Percentiles rank a stretch among this genome's conserved stretches.
Conservation (phyloP, 2,329 filamentous ascomycete genomes). For the Reticulascus tulasneorum region DNA sequence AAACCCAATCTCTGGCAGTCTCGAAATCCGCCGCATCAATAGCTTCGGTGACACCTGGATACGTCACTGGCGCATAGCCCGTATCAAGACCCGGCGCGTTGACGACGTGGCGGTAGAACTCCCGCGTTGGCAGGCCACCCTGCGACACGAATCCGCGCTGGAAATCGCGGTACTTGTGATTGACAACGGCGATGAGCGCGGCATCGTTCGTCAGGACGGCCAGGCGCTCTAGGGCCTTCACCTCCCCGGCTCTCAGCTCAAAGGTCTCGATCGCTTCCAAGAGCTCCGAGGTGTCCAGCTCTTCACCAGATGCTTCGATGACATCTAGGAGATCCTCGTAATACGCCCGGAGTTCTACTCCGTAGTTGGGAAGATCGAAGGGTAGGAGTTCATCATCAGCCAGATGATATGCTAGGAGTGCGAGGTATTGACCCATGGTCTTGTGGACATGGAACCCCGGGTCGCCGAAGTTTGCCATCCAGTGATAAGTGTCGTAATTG, state of each 20-base stretch:
- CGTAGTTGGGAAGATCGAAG: conserved; percentile 37
- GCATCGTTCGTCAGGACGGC: conserved; percentile 24
- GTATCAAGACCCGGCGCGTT: conserved; percentile 45
- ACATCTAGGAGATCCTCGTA: conserved; percentile 31
- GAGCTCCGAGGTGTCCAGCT: conserved; percentile 33
- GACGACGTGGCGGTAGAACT: conserved; percentile 43
- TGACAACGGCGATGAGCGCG: conserved; percentile 31
- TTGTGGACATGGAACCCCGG: conserved; percentile 57
- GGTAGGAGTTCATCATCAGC: conserved; percentile 33
- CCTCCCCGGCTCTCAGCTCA: conserved; percentile 23
- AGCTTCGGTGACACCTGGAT: conserved; percentile 63
- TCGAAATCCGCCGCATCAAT: conserved; percentile 48
- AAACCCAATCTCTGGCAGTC: conserved; percentile 29
- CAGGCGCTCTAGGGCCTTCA: conserved; percentile 26
- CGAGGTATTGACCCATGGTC: conserved; percentile 46
- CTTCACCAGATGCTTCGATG: conserved; percentile 24
- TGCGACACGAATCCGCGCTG: conserved; percentile 45
- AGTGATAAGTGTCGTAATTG: conserved; percentile 80
- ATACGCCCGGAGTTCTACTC: conserved; percentile 32
- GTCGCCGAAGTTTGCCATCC: conserved; percentile 80
- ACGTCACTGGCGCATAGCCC: conserved; percentile 36
- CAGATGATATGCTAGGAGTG: conserved; percentile 34
- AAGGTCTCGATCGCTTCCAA: conserved; percentile 35
- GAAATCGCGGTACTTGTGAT: conserved; percentile 44
- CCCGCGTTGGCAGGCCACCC: conserved; percentile 39